These are phyloP conservation scores for Yarrowia bubula DNA, from an alignment of 805 yeast species.

Conservation along the genomic window DNA sequence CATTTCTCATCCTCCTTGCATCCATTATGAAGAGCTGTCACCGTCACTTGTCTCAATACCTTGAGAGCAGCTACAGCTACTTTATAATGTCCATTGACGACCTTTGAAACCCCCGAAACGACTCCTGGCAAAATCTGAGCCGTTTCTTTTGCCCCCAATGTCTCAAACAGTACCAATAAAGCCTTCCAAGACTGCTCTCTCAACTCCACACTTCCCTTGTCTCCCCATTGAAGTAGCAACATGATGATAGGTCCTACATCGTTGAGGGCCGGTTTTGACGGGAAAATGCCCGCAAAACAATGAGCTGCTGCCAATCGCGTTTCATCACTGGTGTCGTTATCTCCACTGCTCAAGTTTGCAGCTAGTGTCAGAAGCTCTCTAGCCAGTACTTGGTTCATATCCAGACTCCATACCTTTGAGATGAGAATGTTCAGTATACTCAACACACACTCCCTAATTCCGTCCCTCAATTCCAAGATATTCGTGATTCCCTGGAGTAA, in stretches of 20 bases:
- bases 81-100: conserved; percentile 33
- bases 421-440: background rate
- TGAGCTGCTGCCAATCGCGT: background rate
- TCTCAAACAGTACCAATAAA: background rate
- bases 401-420: background rate
- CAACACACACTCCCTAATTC: conserved; percentile 5
- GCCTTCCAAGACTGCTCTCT: conserved; percentile 1
- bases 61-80: conserved; percentile 31
- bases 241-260: conserved; percentile 14
- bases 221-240: conserved; percentile 1
- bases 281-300: conserved; percentile 2
- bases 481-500: conserved; percentile 29
- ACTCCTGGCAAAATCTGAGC: conserved; percentile 39
- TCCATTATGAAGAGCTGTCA: conserved; percentile 31
- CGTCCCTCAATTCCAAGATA: conserved; percentile 1
- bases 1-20: conserved; percentile 47
- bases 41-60: conserved; percentile 30
- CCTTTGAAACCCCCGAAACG: conserved; percentile 36
- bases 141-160: conserved; percentile 31
- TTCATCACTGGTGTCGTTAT: conserved; percentile 2
- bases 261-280: conserved; percentile 10
- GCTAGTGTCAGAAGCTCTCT: background rate
- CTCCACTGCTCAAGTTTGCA: conserved; percentile 5
- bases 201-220: conserved; percentile 4
- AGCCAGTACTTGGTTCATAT: conserved; percentile 12